Conservation (phyloP, 805 yeast genomes). For the Starmera caribaea region DNA sequence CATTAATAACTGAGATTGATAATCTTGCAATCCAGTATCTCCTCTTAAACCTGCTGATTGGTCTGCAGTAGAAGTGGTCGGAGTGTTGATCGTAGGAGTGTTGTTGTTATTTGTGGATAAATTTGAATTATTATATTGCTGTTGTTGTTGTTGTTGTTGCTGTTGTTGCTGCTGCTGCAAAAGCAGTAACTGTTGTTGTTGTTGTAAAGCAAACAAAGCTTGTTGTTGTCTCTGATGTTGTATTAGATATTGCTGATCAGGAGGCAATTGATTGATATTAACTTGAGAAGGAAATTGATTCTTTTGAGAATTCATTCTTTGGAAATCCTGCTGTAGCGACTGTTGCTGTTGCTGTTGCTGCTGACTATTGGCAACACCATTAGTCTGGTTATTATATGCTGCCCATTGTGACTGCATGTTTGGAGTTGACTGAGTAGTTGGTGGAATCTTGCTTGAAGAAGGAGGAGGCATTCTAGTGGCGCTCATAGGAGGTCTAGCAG, state of each 20-base stretch:
- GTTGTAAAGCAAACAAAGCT: background rate
- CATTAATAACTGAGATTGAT: slow-evolving; percentile 69
- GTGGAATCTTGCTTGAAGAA: background rate
- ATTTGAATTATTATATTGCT: background rate
- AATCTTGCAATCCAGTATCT: slow-evolving; percentile 56
- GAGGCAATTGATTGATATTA: background rate
- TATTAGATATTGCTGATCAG: background rate
- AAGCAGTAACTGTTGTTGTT: slow-evolving; percentile 1
- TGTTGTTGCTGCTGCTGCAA: slow-evolving; percentile 4
- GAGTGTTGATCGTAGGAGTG: background rate
- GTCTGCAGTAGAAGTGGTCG: slow-evolving; percentile 4
- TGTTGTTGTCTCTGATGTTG: background rate
- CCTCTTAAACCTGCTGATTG: slow-evolving; percentile 8
- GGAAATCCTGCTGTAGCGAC: slow-evolving; percentile 14
- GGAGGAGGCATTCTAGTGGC: slow-evolving; percentile 4
- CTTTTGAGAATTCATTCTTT: slow-evolving; percentile 19
- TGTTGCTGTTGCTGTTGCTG: slow-evolving; percentile 20
- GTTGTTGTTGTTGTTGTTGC: slow-evolving; percentile 1
- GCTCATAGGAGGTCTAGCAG: background rate
- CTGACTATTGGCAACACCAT: slow-evolving; percentile 1
- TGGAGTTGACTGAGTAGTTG: background rate
- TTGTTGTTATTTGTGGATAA: background rate
- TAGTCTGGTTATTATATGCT: background rate
- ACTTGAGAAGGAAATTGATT: slow-evolving; percentile 5
- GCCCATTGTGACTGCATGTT: background rate